Evolutionary conservation across 192 early-diverging fungal species (phyloP).

Genomic region (Coemansia reversa): DNA sequence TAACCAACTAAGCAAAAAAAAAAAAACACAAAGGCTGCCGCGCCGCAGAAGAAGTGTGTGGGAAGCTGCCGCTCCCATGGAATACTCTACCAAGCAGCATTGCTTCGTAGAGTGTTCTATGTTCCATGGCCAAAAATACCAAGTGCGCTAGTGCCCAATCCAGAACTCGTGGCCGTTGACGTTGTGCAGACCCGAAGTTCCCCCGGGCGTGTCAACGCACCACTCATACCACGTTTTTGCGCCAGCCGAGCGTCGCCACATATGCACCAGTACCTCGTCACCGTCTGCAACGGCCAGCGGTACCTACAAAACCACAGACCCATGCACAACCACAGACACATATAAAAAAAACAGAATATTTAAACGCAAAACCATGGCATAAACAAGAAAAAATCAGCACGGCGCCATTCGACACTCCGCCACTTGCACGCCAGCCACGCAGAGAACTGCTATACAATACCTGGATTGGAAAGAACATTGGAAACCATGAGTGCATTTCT

Average conservation of each 20-base stretch:
- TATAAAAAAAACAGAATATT: neutral
- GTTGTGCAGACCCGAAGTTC: constrained; percentile 40
- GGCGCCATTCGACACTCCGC: too few relatives aligned
- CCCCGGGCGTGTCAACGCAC: constrained; percentile 53
- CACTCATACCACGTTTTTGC: constrained; percentile 99
- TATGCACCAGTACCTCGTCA: constrained; percentile 63
- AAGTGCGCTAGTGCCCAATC: constrained; percentile 32
- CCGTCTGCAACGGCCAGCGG: constrained; percentile 71
- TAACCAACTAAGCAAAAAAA: too few relatives aligned
- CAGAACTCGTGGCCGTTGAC: constrained; percentile 29
- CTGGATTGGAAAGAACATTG: constrained; percentile 90
- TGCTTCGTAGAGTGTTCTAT: too few relatives aligned
- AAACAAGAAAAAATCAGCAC: neutral
- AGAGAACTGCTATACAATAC: constrained; percentile 27
- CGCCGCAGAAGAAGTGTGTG: neutral
- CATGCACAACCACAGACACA: too few relatives aligned
- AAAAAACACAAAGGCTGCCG: too few relatives aligned
- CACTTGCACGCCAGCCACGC: too few relatives aligned
- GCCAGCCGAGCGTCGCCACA: constrained; percentile 80
- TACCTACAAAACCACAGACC: constrained; percentile 37
- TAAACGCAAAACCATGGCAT: constrained; percentile 10
- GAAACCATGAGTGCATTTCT: constrained; percentile 99
- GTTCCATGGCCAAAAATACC: too few relatives aligned
- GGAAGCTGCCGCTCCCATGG: too few relatives aligned
- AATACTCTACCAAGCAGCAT: too few relatives aligned